phyloP scores from a whole-genome alignment of 805 yeast species.

The Starmerella powellii region DNA sequence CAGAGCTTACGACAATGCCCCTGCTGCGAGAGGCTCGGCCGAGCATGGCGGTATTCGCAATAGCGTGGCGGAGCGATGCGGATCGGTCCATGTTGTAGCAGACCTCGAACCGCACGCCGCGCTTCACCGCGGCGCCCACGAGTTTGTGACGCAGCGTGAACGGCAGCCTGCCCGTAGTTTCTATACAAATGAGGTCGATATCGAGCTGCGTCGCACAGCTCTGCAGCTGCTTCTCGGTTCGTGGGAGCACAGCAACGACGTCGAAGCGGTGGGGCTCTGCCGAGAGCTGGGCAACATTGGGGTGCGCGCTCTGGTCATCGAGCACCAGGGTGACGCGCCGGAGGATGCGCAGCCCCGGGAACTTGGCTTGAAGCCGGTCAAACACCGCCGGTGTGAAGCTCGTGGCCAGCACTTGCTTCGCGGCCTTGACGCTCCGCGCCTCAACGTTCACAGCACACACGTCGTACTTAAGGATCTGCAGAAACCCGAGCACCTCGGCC shows the following conservation, averaged over 20 bases:
- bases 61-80: slow-evolving; percentile 46
- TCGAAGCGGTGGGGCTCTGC: slow-evolving; percentile 41
- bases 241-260: slow-evolving; percentile 68
- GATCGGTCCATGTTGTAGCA: slow-evolving; percentile 44
- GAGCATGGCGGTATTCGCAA: slow-evolving; percentile 60
- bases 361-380: slow-evolving; percentile 28
- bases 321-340: slow-evolving; percentile 65
- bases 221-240: slow-evolving; percentile 65
- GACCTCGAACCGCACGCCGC: slow-evolving; percentile 76
- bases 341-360: slow-evolving; percentile 39
- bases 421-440: slow-evolving; percentile 14
- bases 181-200: slow-evolving; percentile 68
- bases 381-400: slow-evolving; percentile 23
- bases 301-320: slow-evolving; percentile 37
- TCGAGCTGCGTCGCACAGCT: slow-evolving; percentile 65
- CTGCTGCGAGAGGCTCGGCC: slow-evolving; percentile 69
- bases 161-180: slow-evolving; percentile 53
- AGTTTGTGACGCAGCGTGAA: slow-evolving; percentile 73
- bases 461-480: slow-evolving; percentile 44
- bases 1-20: slow-evolving; percentile 71
- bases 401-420: slow-evolving; percentile 14
- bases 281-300: slow-evolving; percentile 9
- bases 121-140: slow-evolving; percentile 66
- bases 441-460: slow-evolving; percentile 64
- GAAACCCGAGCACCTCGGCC: slow-evolving; percentile 21